Evolutionary conservation across 306 rosid species (phyloP), one percentile per base, ranked within the genome.

Genomic region (Dalbergia cultrata): DNA sequence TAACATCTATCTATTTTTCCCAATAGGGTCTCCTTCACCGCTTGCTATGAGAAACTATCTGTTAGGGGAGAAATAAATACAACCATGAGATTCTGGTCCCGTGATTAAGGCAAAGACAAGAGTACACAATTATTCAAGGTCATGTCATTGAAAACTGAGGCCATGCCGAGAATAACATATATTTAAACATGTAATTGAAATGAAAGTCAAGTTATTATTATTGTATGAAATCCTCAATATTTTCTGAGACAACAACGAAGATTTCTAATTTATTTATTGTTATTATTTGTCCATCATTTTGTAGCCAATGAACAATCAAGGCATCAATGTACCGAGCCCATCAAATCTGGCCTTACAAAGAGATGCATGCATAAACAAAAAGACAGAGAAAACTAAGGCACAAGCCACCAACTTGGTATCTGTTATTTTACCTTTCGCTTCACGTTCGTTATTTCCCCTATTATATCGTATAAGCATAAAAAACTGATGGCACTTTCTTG

Each of bases 31-130:
- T 80, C 85, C 72, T 56, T 65, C 83, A 44, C 56, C 37, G 22
- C 56, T 49, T 64, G 76, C 80, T 80, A 84, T 11, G 80, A 70
- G 76, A 70, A 78, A 57, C 72, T 80, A 12, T 75, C 88, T 80
- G 82, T 26, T 47, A 5, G 3, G 13, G 17, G 41, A 66, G 53
- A 71, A 60, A 56, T 5, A 80, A 49, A 50, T 67, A 41, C 17
- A 18, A 52, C n/a, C 57, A 76, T 45, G 5, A 79, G 18, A 56
- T 65, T 50, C 33, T 3, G 21, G 6, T 75, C 17, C 14, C 22
- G 2, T 0, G 8, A 83, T 39, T 17, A 41, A 74, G 44, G 59
- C 47, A 50, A 45, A 53, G 18, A 60, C 21, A 53, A 33, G 58
- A 74, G 47, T 33, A 73, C 57, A 22, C 66, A 66, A 53, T 35